Conservation (phyloP, 495 filamentous ascomycete species). For the Parachaetomium inaequale region DNA sequence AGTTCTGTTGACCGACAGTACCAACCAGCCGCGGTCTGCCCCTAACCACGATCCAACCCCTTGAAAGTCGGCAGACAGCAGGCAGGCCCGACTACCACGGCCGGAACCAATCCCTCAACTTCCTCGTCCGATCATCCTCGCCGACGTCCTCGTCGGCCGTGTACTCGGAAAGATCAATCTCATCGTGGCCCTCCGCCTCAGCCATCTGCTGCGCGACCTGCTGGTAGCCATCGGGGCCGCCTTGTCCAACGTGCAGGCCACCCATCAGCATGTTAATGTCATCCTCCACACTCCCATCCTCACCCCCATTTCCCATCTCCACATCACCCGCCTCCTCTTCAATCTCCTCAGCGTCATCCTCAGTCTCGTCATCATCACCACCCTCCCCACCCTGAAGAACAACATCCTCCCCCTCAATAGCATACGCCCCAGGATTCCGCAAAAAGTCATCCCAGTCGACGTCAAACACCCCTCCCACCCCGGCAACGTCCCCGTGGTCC, state of each 20-base stretch:
- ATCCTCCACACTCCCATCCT: background rate
- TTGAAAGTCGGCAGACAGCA: background rate
- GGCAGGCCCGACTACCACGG: constrained; percentile 22
- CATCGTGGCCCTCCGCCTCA: background rate
- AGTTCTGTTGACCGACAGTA: too few relatives aligned
- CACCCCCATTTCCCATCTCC: background rate
- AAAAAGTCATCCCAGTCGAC: constrained; percentile 12
- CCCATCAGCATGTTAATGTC: constrained; percentile 2
- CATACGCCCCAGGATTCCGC: constrained; percentile 4
- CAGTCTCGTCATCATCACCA: constrained; percentile 3
- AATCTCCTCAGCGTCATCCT: background rate
- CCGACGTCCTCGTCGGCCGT: constrained; percentile 9
- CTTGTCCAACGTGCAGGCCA: background rate
- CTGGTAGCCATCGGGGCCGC: background rate
- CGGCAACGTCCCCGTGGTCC: background rate
- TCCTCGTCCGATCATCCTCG: constrained; percentile 16
- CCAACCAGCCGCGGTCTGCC: too few relatives aligned
- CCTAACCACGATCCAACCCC: background rate
- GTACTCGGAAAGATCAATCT: background rate
- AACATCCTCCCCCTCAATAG: background rate
- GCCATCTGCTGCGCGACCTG: background rate
- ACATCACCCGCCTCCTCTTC: background rate
- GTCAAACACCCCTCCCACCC: background rate
- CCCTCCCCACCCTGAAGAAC: background rate
- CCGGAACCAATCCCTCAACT: constrained; percentile 22